Evolutionary conservation across 1,284 basidiomycete genomes (phyloP).

Genomic region (Ceratobasidium sp.): DNA sequence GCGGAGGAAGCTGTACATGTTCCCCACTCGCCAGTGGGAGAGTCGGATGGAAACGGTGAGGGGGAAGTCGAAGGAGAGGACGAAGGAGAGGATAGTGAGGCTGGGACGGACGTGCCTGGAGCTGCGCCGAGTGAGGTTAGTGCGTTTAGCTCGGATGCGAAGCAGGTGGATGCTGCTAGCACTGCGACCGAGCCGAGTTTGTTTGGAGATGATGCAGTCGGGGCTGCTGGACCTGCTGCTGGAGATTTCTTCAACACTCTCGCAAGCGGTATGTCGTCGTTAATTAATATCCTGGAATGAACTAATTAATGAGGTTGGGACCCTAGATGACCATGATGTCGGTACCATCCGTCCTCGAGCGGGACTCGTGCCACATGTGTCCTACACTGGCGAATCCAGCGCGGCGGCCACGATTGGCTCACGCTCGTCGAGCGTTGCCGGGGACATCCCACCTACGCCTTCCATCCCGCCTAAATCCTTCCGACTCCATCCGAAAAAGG

Average conservation of each 20-base stretch:
- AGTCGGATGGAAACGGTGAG: slow-evolving; percentile 50
- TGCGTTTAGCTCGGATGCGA: slow-evolving; percentile 68
- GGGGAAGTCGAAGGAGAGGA: slow-evolving; percentile 59
- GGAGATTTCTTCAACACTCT: slow-evolving; percentile 93
- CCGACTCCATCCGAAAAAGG: slow-evolving; percentile 89
- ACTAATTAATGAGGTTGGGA: background rate
- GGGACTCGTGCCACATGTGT: slow-evolving; percentile 77
- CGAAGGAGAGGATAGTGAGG: slow-evolving; percentile 60
- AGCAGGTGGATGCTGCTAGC: slow-evolving; percentile 73
- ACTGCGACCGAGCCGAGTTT: slow-evolving; percentile 82
- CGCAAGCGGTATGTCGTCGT: slow-evolving; percentile 48
- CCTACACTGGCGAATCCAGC: slow-evolving; percentile 82
- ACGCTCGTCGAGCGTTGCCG: slow-evolving; percentile 83
- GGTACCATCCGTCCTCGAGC: slow-evolving; percentile 47
- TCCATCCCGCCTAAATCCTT: slow-evolving; percentile 72
- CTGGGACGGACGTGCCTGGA: slow-evolving; percentile 52
- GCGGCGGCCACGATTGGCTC: slow-evolving; percentile 92
- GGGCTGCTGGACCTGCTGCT: slow-evolving; percentile 70
- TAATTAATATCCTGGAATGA: background rate
- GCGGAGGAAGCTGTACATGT: slow-evolving; percentile 64
- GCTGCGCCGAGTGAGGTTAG: slow-evolving; percentile 79
- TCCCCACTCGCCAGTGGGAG: slow-evolving; percentile 45
- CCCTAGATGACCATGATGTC: slow-evolving; percentile 41
- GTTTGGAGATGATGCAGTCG: slow-evolving; percentile 82
- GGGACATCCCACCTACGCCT: slow-evolving; percentile 67